Evolutionary conservation across 768 basidiomycete species (phyloP), one percentile per base, ranked within the genome.

Genomic region (Boletus eberwhitei): DNA sequence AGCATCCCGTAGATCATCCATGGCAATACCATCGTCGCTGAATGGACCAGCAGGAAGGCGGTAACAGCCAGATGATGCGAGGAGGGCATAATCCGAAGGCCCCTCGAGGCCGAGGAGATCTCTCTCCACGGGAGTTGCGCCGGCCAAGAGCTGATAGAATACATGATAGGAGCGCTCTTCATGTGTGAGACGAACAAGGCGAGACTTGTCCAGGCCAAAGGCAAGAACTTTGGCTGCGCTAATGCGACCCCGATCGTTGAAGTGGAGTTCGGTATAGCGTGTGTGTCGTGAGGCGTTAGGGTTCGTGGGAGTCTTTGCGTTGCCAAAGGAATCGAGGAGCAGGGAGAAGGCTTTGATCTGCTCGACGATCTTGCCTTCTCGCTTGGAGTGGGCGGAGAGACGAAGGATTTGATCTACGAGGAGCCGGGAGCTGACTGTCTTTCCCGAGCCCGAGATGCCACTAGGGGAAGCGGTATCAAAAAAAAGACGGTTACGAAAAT

Each of bases 161-260:
- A 86, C 74, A 60, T 86, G 85, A 66, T 79, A 86, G 22, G 80
- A 76, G n/a, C 84, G 76, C 59, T 86, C 84, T 50, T 86, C 84
- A 34, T 82, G 78, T 1, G 77, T 67, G 47, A 86, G 74, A 6
- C 75, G 75, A 34, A 73, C 73, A 31, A 85, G 70, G 17, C 83
- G 74, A 22, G 81, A 81, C 71, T 85, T 86, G 74, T 86, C 85
- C 40, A 86, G 76, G 24, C 79, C 85, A 59, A 78, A 86, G 14
- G 82, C 76, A 43, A 86, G 74, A 17, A 81, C 75, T 59, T 84
- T 83, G 7, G 80, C 82, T 35, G 81, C 77, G 40, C 74, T 69
- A 51, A 86, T 79, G 43, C 81, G 79, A 35, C 84, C 80, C 32
- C 74, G 75, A 53, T 76, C 76, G 62, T 76, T 76, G 72, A 85